Evolutionary conservation across 2,329 filamentous ascomycete species (phyloP), one percentile per base, ranked within the genome.

Genomic region (Nigrograna mackinnonii): DNA sequence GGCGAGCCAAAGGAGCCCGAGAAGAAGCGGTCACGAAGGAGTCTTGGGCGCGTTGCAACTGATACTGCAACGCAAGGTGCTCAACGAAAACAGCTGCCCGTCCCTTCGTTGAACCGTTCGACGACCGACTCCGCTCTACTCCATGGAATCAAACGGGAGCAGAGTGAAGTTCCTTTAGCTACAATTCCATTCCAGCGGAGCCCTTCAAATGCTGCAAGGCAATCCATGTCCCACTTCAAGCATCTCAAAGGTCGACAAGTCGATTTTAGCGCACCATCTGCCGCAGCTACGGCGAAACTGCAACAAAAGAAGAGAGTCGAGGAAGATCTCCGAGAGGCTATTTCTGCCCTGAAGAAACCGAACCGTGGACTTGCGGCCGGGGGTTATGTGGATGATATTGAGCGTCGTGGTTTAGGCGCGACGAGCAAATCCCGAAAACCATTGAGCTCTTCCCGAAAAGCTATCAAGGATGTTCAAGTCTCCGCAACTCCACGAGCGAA

Each of bases 271-370:
- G 78, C 77, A 52, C 73, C 78, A 49, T 75, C 74, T 20, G 76
- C 72, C 24, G 66, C 76, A 21, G 76, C 77, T 2, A 80, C 84
- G 42, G 63, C 71, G 1, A 88, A 81, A 65, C 75, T 80, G 22
- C 82, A 74, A 55, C 87, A 82, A 63, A 85, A 86, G 59, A 84
- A 83, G 3, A 69, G 79, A 17, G 77, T 89, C 2, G 83, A 89
- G 35, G 81, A 84, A 20, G 85, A 91, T 57, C 68, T 92, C 22
- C 81, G 83, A 52, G 81, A 89, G 44, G 89, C 89, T 6, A 91
- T 94, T 37, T 80, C 80, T 5, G 79, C 84, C 7, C 66, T 92
- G 31, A 85, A 87, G 62, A 89, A 85, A 66, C 89, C 89, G 1
- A 91, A 92, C 57, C 80, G 89, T 34, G 79, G 82, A 17, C 75